These are phyloP conservation scores for Hypoxylon sp. DNA, from an alignment of 2,329 filamentous ascomycete species.

Conservation along the genomic window DNA sequence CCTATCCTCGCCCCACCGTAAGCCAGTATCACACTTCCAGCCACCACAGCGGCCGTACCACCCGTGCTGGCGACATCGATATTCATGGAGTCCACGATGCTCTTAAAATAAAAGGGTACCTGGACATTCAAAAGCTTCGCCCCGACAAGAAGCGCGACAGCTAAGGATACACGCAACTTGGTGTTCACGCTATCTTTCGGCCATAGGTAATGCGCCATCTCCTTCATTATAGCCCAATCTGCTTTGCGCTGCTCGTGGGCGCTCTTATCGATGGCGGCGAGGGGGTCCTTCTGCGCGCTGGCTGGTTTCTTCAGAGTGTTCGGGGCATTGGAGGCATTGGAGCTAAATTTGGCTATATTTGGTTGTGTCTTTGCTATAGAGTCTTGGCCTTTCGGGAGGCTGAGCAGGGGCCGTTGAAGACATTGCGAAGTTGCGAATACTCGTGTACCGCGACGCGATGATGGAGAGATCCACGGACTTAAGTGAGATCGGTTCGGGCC, in stretches of 20 bases:
- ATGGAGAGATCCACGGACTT: slow-evolving; percentile 16
- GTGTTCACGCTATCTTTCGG: slow-evolving; percentile 87
- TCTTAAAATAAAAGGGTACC: slow-evolving; percentile 99
- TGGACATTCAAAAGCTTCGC: slow-evolving; percentile 97
- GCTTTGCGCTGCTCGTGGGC: slow-evolving; percentile 92
- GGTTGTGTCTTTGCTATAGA: slow-evolving; percentile 16
- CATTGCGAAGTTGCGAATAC: slow-evolving; percentile 40
- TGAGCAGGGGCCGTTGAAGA: slow-evolving; percentile 22
- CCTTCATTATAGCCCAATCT: slow-evolving; percentile 98
- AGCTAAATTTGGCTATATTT: slow-evolving; percentile 29
- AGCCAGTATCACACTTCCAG: slow-evolving; percentile 90
- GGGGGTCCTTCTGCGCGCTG: slow-evolving; percentile 55
- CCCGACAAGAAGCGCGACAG: slow-evolving; percentile 83
- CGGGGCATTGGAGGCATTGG: no score
- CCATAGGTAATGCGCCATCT: slow-evolving; percentile 97
- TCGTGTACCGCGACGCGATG: slow-evolving; percentile 20
- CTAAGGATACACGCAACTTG: slow-evolving; percentile 83
- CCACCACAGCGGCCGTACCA: slow-evolving; percentile 88
- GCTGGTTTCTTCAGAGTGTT: slow-evolving; percentile 35
- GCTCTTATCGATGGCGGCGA: slow-evolving; percentile 72
- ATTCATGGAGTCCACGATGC: slow-evolving; percentile 97
- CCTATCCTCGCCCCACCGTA: slow-evolving; percentile 91
- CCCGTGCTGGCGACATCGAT: slow-evolving; percentile 86
- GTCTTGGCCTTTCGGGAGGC: slow-evolving; percentile 3
- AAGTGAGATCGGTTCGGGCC: slow-evolving; percentile 30